These are phyloP conservation scores for Peterozyma toletana DNA, from an alignment of 805 yeast species.

Conservation along the genomic window DNA sequence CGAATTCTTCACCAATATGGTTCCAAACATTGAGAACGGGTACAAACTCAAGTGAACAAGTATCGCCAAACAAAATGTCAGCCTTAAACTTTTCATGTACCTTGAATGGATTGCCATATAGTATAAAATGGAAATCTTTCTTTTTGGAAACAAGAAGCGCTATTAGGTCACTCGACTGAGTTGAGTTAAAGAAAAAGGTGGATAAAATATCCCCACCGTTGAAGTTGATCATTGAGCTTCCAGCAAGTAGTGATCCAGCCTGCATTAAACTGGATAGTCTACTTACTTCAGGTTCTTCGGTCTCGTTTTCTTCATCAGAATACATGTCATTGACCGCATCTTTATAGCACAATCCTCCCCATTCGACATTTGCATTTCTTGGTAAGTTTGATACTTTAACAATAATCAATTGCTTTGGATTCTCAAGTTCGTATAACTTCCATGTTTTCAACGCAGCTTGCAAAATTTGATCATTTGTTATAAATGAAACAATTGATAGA, in stretches of 20 bases:
- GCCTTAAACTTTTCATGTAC: background rate
- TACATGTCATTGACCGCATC: conserved; percentile 30
- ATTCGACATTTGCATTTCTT: conserved; percentile 57
- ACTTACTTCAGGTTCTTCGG: conserved; percentile 7
- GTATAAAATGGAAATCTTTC: background rate
- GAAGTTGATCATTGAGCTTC: background rate
- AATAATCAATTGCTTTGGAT: conserved; percentile 31
- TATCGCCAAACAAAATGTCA: background rate
- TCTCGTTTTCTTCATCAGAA: conserved; percentile 31
- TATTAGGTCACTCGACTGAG: background rate
- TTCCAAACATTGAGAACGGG: conserved; percentile 22
- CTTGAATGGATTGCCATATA: conserved; percentile 1
- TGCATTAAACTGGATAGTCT: background rate
- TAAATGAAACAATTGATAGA: conserved; percentile 47
- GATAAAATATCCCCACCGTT: background rate
- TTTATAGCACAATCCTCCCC: conserved; percentile 60
- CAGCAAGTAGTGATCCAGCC: background rate
- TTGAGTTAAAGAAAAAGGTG: background rate
- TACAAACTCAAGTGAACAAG: conserved; percentile 16
- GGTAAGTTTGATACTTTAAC: conserved; percentile 57
- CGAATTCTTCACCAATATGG: conserved; percentile 13
- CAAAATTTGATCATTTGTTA: conserved; percentile 28
- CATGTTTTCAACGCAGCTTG: conserved; percentile 32
- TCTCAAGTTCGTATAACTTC: conserved; percentile 29
- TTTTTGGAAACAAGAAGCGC: background rate